phyloP scores from a whole-genome alignment of 352 stramenopile species.

The Globisporangium parvum region DNA sequence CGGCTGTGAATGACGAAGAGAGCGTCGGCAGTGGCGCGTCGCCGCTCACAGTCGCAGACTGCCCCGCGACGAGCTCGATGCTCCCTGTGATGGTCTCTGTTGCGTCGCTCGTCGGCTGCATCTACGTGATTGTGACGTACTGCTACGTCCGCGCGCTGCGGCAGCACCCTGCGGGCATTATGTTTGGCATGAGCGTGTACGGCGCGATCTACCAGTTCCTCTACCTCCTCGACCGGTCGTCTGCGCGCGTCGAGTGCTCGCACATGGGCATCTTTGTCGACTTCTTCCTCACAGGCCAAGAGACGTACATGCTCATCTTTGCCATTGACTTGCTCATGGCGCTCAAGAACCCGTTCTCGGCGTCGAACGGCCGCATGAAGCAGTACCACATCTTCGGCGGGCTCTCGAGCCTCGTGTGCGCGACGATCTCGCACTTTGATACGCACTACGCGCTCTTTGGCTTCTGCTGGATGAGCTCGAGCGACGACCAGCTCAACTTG shows the following conservation, averaged over 20 bases:
- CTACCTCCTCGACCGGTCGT: constrained; percentile 52
- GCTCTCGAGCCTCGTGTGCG: constrained; percentile 63
- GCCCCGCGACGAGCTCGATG: constrained; percentile 34
- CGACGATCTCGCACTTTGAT: constrained; percentile 70
- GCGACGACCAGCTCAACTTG: constrained; percentile 30
- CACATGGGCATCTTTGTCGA: constrained; percentile 68
- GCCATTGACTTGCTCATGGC: constrained; percentile 77
- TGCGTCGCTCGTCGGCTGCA: constrained; percentile 60
- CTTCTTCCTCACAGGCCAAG: constrained; percentile 77
- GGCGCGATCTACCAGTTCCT: constrained; percentile 79
- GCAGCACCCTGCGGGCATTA: constrained; percentile 79
- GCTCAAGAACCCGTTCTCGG: constrained; percentile 83
- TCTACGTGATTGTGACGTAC: constrained; percentile 77
- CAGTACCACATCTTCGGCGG: constrained; percentile 72
- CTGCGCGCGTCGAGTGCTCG: constrained; percentile 37
- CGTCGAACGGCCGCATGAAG: constrained; percentile 74
- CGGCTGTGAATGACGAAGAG: too few relatives aligned
- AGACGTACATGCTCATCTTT: constrained; percentile 88
- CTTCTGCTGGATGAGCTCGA: constrained; percentile 75
- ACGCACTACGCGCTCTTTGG: constrained; percentile 71
- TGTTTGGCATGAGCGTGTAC: constrained; percentile 85
- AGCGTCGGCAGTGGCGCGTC: background rate
- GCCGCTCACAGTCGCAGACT: constrained; percentile 20
- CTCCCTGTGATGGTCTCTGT: constrained; percentile 61
- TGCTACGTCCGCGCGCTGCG: constrained; percentile 56